These are phyloP conservation scores for Rhynchospora tenuis DNA, from an alignment of 176 grass and related monocot genomes.

Conservation along the genomic window DNA sequence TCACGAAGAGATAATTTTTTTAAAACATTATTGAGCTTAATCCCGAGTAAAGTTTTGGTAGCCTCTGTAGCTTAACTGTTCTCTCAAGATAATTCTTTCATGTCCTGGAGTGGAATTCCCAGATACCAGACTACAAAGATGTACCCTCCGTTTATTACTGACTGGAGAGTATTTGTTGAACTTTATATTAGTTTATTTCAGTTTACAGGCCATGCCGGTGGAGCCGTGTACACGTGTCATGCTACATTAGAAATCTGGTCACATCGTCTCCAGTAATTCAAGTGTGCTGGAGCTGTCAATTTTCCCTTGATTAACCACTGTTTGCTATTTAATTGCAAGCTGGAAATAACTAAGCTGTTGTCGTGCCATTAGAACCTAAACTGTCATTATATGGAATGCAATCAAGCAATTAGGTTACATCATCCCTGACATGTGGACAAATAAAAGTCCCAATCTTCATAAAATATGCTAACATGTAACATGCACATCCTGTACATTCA, in stretches of 20 bases:
- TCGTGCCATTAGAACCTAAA: background rate
- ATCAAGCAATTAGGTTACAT: too few species aligned
- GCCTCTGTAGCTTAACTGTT: background rate
- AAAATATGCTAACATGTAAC: too few species aligned
- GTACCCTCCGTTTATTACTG: background rate
- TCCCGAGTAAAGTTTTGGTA: too few species aligned
- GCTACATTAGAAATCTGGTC: background rate
- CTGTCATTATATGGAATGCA: too few species aligned
- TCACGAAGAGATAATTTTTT: background rate
- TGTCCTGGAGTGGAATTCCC: background rate
- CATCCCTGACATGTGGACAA: too few species aligned
- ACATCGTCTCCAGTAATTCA: background rate
- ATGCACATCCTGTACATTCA: too few species aligned
- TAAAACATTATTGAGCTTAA: too few species aligned
- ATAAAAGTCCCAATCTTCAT: too few species aligned
- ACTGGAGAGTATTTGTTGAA: background rate
- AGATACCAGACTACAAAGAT: background rate
- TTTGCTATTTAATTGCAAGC: background rate
- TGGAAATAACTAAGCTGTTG: background rate
- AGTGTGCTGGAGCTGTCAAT: background rate
- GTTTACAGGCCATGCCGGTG: background rate
- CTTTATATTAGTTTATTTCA: background rate
- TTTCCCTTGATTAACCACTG: background rate
- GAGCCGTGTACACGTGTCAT: background rate
- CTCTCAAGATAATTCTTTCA: background rate